phyloP scores from a whole-genome alignment of 176 grass and related monocot genomes.

The Tillandsia fasciculata region DNA sequence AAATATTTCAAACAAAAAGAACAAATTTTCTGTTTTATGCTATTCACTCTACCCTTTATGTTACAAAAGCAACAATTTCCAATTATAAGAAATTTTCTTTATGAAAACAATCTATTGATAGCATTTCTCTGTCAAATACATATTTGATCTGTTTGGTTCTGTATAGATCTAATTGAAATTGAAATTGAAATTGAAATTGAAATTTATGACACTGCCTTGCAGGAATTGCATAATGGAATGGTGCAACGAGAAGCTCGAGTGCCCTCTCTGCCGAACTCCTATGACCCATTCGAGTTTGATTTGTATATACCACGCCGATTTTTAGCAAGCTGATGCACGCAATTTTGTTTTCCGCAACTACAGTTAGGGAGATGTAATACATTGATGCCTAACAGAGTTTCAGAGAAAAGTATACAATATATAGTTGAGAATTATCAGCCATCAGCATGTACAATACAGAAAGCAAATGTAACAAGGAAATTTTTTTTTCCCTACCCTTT shows the following conservation, averaged over 20 bases:
- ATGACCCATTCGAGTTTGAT: slow-evolving; percentile 90
- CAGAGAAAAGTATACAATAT: not conserved
- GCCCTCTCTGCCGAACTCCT: slow-evolving; percentile 75
- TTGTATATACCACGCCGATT: slow-evolving; percentile 97
- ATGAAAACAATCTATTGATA: no score
- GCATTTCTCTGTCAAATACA: not conserved
- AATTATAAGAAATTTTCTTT: no score
- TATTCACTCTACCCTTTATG: no score
- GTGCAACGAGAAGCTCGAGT: slow-evolving; percentile 99
- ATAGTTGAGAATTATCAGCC: not conserved
- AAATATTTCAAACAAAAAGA: no score
- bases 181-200: not conserved
- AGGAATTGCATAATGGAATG: slow-evolving; percentile 99
- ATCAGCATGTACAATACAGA: not conserved
- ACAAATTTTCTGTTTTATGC: no score
- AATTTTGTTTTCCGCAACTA: not conserved
- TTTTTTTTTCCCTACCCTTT: not conserved
- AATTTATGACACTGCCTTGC: slow-evolving; percentile 8
- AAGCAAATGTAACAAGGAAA: not conserved
- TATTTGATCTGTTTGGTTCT: not conserved
- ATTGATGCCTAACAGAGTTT: not conserved
- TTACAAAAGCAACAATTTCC: no score
- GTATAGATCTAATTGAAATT: not conserved
- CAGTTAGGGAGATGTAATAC: not conserved
- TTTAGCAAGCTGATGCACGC: slow-evolving; percentile 27